Evolutionary conservation across 108 stramenopile genomes (phyloP).

Genomic region (Nitzschia inconspicua): DNA sequence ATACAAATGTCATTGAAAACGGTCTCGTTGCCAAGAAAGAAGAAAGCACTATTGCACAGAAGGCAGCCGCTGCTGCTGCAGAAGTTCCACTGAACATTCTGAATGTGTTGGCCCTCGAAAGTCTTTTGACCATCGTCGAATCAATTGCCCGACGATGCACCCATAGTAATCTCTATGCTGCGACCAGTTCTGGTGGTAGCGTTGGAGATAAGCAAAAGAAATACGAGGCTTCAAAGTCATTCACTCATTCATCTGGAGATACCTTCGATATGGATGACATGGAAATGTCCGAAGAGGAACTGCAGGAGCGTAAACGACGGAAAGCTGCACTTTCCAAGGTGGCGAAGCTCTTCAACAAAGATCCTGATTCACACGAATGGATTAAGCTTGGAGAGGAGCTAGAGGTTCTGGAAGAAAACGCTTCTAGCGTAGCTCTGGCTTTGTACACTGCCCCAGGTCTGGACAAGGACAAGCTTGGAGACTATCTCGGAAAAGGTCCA

Average conservation of each 20-base stretch:
- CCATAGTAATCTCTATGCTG: neutral
- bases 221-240: neutral
- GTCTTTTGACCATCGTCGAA: slow-evolving; percentile 86
- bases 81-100: slow-evolving; percentile 68
- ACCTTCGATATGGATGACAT: slow-evolving; percentile 7
- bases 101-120: slow-evolving; percentile 82
- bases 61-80: slow-evolving; percentile 14
- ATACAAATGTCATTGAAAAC: neutral
- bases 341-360: slow-evolving; percentile 79
- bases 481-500: slow-evolving; percentile 91
- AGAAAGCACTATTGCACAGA: neutral
- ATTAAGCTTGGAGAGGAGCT: slow-evolving; percentile 67
- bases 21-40: neutral
- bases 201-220: no score
- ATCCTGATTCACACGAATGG: slow-evolving; percentile 60
- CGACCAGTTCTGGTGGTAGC: neutral
- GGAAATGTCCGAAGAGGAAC: slow-evolving; percentile 43
- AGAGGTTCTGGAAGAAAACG: slow-evolving; percentile 47
- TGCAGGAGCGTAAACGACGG: slow-evolving; percentile 78
- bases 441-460: slow-evolving; percentile 83
- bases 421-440: slow-evolving; percentile 69
- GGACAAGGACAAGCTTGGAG: slow-evolving; percentile 87
- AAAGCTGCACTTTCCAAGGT: slow-evolving; percentile 74
- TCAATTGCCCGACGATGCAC: slow-evolving; percentile 61
- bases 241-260: slow-evolving; percentile 1